These are phyloP conservation scores for Platanthera zijinensis DNA, from an alignment of 106 monocot genomes.

Conservation along the genomic window DNA sequence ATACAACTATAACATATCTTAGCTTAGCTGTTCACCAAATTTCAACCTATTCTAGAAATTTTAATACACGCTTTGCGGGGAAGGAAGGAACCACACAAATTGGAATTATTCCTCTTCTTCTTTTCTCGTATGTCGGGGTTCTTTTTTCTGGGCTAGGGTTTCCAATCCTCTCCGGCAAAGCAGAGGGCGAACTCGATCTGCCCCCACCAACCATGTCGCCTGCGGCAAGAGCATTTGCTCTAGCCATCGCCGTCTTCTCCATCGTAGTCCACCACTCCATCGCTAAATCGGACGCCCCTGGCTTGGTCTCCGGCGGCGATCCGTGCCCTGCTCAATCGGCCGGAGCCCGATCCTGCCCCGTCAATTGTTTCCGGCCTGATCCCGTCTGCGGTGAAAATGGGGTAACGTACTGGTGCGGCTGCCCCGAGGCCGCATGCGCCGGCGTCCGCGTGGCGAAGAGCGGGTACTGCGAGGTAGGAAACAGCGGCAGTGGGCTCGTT, in stretches of 20 bases:
- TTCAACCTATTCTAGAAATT: too few species aligned
- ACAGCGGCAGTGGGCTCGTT: slow-evolving; percentile 6
- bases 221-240: slow-evolving; percentile 1
- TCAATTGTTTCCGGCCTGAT: slow-evolving; percentile 56
- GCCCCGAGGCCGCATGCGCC: slow-evolving; percentile 60
- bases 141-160: background rate
- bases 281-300: background rate
- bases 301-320: background rate
- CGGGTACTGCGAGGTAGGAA: slow-evolving; percentile 62
- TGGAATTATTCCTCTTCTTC: too few species aligned
- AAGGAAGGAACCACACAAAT: too few species aligned
- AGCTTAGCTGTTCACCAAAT: too few species aligned
- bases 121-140: too few species aligned
- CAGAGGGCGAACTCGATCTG: background rate
- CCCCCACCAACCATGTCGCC: background rate
- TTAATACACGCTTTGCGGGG: too few species aligned
- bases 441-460: slow-evolving; percentile 50
- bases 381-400: slow-evolving; percentile 81
- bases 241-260: background rate
- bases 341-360: slow-evolving; percentile 27
- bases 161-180: background rate
- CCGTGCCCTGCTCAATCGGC: slow-evolving; percentile 20
- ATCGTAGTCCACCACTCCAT: slow-evolving; percentile 2
- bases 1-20: too few species aligned
- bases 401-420: slow-evolving; percentile 84